Conservation (phyloP, 257 asterid species). For the Forsythia viridissima region DNA sequence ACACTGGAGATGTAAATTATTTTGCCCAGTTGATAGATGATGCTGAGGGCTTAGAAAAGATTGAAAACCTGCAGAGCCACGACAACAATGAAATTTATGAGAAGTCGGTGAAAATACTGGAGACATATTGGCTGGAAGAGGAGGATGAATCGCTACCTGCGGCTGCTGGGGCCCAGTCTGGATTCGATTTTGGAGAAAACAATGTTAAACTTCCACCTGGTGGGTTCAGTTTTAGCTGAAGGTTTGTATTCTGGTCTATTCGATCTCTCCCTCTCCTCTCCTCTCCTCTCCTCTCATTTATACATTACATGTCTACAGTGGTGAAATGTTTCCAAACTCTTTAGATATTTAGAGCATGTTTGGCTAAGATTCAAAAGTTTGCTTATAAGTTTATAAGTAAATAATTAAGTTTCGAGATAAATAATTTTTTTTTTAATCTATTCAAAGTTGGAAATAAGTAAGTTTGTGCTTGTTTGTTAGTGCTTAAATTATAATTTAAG, state of each 20-base stretch:
- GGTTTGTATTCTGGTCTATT: constrained; percentile 29
- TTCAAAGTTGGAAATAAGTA: neutral
- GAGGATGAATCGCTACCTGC: constrained; percentile 64
- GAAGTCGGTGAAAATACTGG: constrained; percentile 87
- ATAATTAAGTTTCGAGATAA: neutral
- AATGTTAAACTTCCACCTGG: constrained; percentile 67
- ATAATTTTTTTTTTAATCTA: neutral
- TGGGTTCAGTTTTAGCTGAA: constrained; percentile 79
- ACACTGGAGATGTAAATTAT: constrained; percentile 58
- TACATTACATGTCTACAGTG: neutral
- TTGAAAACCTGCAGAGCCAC: constrained; percentile 83
- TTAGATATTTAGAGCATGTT: neutral
- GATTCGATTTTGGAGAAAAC: constrained; percentile 75
- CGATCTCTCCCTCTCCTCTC: neutral
- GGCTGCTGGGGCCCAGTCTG: constrained; percentile 56
- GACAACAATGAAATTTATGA: constrained; percentile 89
- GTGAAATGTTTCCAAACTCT: neutral
- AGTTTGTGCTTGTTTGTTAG: neutral
- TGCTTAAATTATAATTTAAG: no score
- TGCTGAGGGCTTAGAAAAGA: constrained; percentile 85
- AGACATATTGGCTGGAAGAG: constrained; percentile 90
- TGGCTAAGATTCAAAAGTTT: neutral
- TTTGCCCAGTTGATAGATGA: constrained; percentile 80
- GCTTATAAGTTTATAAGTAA: no score
- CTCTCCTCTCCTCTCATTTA: neutral